These are phyloP conservation scores for Geosmithia flava DNA, from an alignment of 2,329 filamentous ascomycete genomes.

Conservation along the genomic window DNA sequence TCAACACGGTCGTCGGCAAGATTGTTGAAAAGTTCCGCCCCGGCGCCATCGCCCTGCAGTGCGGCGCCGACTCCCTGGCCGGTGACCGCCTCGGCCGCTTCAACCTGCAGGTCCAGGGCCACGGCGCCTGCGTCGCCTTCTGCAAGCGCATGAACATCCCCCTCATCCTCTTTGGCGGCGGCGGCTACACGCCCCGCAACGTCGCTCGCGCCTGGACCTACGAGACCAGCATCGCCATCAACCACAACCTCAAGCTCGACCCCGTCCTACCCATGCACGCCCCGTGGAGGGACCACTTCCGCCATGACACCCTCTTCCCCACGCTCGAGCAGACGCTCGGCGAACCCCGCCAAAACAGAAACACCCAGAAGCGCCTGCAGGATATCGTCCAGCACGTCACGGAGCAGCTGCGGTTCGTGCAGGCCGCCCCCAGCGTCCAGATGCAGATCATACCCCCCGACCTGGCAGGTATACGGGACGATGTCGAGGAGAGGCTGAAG, in stretches of 20 bases:
- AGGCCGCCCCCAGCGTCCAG: constrained; percentile 77
- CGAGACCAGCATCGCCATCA: constrained; percentile 84
- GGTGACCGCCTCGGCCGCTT: constrained; percentile 90
- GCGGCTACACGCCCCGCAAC: constrained; percentile 92
- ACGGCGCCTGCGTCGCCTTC: constrained; percentile 81
- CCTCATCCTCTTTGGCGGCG: constrained; percentile 82
- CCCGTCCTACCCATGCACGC: constrained; percentile 67
- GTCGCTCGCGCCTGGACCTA: constrained; percentile 95
- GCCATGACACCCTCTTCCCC: constrained; percentile 78
- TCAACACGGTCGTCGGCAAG: constrained; percentile 66
- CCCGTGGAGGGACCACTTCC: constrained; percentile 80
- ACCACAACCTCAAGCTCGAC: constrained; percentile 56
- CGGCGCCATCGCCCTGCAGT: constrained; percentile 84
- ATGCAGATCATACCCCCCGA: constrained; percentile 71
- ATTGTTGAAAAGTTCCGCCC: constrained; percentile 80
- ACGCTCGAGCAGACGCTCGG: constrained; percentile 61
- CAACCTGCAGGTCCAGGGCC: constrained; percentile 91
- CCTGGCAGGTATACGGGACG: constrained; percentile 52
- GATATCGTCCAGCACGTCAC: constrained; percentile 67
- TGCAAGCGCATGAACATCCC: constrained; percentile 74
- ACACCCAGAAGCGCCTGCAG: constrained; percentile 62
- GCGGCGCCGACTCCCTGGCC: constrained; percentile 86
- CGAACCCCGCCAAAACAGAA: constrained; percentile 64
- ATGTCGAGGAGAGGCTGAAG: constrained; percentile 55
- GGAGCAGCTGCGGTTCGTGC: constrained; percentile 78